Percentiles rank a stretch among this genome's conserved stretches.
These are phyloP conservation scores for Metschnikowia anglica DNA, from an alignment of 805 yeast species.

Conservation along the genomic window DNA sequence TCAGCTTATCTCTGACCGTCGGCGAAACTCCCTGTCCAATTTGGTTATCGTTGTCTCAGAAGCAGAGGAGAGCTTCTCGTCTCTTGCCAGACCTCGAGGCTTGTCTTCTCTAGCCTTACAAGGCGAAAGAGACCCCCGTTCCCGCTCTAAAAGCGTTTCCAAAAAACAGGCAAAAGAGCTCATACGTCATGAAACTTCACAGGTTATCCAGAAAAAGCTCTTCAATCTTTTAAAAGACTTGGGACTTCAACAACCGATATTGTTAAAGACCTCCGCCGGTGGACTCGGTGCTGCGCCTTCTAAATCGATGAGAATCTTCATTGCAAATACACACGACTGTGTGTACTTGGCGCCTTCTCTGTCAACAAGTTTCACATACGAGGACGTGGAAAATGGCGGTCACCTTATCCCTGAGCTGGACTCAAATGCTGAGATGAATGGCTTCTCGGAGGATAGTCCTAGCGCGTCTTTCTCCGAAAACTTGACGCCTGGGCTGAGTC, in stretches of 20 bases:
- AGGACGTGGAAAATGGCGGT: constrained; percentile 44
- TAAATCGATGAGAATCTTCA: constrained; percentile 31
- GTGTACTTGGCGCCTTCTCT: constrained; percentile 41
- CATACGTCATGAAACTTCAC: constrained; percentile 39
- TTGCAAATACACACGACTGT: constrained; percentile 42
- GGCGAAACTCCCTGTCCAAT: constrained; percentile 25
- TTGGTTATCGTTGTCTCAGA: constrained; percentile 26
- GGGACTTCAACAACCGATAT: constrained; percentile 42
- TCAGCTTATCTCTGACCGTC: constrained; percentile 11
- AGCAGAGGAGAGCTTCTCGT: constrained; percentile 1
- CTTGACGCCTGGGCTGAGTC: constrained; percentile 5
- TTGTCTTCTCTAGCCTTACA: constrained; percentile 12
- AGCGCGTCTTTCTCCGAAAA: background rate
- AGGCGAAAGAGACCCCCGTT: constrained; percentile 9
- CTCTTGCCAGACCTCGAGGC: constrained; percentile 2
- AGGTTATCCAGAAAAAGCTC: constrained; percentile 37
- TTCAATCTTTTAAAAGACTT: constrained; percentile 30
- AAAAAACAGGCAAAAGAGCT: constrained; percentile 37
- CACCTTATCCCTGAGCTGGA: constrained; percentile 19
- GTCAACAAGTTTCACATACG: constrained; percentile 41
- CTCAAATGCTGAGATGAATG: constrained; percentile 3
- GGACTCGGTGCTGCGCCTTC: constrained; percentile 25
- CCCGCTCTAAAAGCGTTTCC: constrained; percentile 22
- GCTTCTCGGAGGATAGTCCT: background rate
- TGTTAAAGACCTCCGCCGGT: constrained; percentile 31